Base-by-base conservation (phyloP, 306 rosid genomes). In the Crataegus laevigata region DNA sequence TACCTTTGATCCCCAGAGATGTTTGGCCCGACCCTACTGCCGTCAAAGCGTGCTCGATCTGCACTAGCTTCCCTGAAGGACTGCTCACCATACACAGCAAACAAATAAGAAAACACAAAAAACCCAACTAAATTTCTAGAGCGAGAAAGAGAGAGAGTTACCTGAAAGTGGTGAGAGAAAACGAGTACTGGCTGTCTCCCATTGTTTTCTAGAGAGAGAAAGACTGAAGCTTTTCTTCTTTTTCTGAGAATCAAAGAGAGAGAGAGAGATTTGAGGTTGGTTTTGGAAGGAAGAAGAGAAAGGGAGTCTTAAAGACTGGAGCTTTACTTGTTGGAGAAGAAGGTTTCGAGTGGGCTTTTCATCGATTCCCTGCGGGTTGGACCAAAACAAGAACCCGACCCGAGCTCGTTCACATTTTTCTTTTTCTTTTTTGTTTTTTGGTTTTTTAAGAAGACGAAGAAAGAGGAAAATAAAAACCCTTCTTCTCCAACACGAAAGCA, bases 21-120 rank as follows among this genome's bases (percentile, higher is more conserved):
- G 98, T 94, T 84, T 94, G 99, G 69, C 98, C 98, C 43, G 99
- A 94, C 21, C 96, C 99, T 60, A 92, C 96, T 34, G 96, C 96
- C 9, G 99, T 94, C 83, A 94, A 84, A 32, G 97, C 97, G 86
- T 94, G 99, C 64, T 94, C 99, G 89, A 94, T 94, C 91, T 92
- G 97, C 76, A 90, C 99, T 32, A 94, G 93, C 88, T 94, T 92
- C 34, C 99, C 96, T 17, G 98, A 92, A 80, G 99, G 97, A 71
- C 99, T 91, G 89, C 32, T 12, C 43, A 77, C 63, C 66, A 76
- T 5, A 65, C 17, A 28, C 29, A 21, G 26, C 57, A 62, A n/a
- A 25, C 42, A 18, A 82, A 73, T 30, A 13, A 76, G 32, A 71
- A 17, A 58, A 8, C 12, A 77, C 42, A 68, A 77, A 66, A 66